Base-by-base conservation (phyloP, 257 asterid species). In the Coffea eugenioides region DNA sequence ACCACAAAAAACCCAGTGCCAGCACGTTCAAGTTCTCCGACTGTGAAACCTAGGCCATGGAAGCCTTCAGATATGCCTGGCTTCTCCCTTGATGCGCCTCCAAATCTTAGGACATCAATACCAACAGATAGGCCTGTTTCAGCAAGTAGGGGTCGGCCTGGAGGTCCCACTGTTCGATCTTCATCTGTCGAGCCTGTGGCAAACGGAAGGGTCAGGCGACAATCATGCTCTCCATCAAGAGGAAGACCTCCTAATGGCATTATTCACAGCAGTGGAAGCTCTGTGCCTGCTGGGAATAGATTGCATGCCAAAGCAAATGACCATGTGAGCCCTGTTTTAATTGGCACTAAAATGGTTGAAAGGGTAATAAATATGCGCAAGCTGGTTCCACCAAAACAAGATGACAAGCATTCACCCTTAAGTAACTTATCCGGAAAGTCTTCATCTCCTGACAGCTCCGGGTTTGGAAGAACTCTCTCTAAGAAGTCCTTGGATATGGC, bases 401-500 rank as follows among this genome's bases (percentile, higher is more conserved):
- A 94, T 52, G 94, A 88, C 79, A 92, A 85, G 77, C 96, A 94
- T 84, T 94, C 98, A 3, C 98, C 97, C 27, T 88, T 77, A 72
- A 89, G 98, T 83, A 93, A 91, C 87, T 87, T 92, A 83, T 94
- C 97, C 49, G 97, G 92, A 31, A 94, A 94, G 86, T 89, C 97
- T 73, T 88, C 94, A 13, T 93, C 98, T 23, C 98, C 98, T 21
- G 99, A 94, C 81, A 91, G 97, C 87, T 80, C 91, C 27, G 99
- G 98, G 25, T 94, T 96, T 79, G 98, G 99, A 75, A 91, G 99
- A 88, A 91, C 93, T 45, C 94, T 96, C 27, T 96, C 99, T 14
- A 94, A 94, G 92, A 96, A 94, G 85, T 96, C 99, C 49, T 84
- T 96, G 80, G 99, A 96, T 84, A 96, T 96, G 99, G 99, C 99